These are phyloP conservation scores for Xylaria sp. DNA, from an alignment of 2,329 filamentous ascomycete genomes.

Conservation along the genomic window DNA sequence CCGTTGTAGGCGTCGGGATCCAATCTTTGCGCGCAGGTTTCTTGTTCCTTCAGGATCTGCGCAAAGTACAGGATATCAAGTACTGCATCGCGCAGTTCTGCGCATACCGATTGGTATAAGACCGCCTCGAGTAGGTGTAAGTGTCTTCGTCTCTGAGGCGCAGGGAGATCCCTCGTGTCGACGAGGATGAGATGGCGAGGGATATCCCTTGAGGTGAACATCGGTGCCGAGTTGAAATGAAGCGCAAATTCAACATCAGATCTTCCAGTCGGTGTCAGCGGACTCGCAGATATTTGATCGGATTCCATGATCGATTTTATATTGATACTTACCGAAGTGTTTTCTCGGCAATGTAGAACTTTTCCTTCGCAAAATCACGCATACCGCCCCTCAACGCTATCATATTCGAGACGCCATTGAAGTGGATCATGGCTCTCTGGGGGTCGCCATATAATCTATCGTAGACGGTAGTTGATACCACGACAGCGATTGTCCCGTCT, in stretches of 20 bases:
- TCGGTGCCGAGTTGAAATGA: conserved; percentile 6
- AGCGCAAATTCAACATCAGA: conserved; percentile 16
- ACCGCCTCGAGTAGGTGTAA: neutral
- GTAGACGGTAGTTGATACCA: too few relatives aligned
- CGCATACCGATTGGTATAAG: conserved; percentile 7
- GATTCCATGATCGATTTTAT: neutral
- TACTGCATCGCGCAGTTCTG: conserved; percentile 7
- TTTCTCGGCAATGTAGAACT: too few relatives aligned
- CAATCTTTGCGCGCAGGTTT: conserved; percentile 1
- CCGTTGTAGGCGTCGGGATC: conserved; percentile 8
- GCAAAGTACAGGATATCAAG: conserved; percentile 9
- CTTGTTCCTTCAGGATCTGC: conserved; percentile 5
- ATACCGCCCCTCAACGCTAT: conserved; percentile 13
- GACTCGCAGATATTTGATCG: neutral
- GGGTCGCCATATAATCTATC: too few relatives aligned
- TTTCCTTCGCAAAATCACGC: neutral
- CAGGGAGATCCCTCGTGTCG: too few relatives aligned
- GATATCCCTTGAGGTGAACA: conserved; percentile 11
- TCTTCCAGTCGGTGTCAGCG: conserved; percentile 6
- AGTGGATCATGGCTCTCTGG: conserved; percentile 8
- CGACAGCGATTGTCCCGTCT: too few relatives aligned
- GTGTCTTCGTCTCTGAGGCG: neutral
- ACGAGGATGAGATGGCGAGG: conserved; percentile 4
- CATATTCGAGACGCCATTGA: conserved; percentile 9
- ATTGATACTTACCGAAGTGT: neutral